Evolutionary conservation across 768 basidiomycete genomes (phyloP), one percentile per base, ranked within the genome.

Genomic region (Tulasnella sp.): DNA sequence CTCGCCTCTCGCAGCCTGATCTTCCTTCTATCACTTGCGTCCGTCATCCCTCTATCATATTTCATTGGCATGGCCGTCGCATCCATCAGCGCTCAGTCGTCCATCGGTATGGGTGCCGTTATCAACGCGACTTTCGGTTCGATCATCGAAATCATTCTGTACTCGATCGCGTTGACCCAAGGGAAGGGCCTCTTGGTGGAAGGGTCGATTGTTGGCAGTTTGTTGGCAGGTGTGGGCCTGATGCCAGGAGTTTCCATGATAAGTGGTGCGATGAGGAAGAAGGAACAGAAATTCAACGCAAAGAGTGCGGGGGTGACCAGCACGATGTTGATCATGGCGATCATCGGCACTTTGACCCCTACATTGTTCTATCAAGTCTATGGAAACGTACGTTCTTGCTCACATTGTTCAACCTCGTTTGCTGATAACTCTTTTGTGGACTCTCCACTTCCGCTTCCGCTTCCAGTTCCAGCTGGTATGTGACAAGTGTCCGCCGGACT

Each of bases 1-100:
- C 66, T 98, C 57, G 77, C 87, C 6, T 83, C 83, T 1, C 82
- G 82, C 48, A 78, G 77, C 2, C 70, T 88, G 64, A 84, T 98
- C 64, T 98, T 99, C 69, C 62, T 89, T 41, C 70, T 93, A 64
- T 78, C 84, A 62, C 74, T 99, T 42, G 78, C 86, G 25, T 89
- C 87, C 63, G 90, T 99, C 65, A 98, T 99, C 62, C 96, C 96
- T 0, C 76, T 99, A 17, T 92, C 88, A 6, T 99, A 99, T 74
- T 99, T 99, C 73, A 98, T 99, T 66, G 96, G 96, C 15, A 97
- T 97, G 96, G 96, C 96, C 6, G 96, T 99, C 59, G 96, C 96
- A 2, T 92, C 88, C 41, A 98, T 99, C 65, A 90, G 86, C n/a
- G 96, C 96, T 0, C 96, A 98, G 66, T 93, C 90, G 0, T 91